Evolutionary conservation across 371 early-diverging fungal species (phyloP), one percentile per base, ranked within the genome.

Genomic region (Mortierella sp.): DNA sequence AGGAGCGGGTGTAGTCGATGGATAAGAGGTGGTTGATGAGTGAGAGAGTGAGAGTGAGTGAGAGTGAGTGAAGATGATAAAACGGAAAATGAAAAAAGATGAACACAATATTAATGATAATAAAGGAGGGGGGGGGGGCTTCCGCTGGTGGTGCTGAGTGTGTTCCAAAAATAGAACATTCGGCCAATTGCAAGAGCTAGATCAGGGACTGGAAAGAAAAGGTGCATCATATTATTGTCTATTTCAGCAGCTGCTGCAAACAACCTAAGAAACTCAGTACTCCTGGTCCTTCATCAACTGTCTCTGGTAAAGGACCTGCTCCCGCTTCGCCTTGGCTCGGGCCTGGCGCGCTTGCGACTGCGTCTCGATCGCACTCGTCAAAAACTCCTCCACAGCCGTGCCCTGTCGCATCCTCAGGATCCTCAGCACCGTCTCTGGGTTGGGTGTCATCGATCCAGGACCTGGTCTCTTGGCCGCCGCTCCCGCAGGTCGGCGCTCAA

Each of bases 351-450:
- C 83, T 71, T 80, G 72, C 24, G 82, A 76, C 71, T 82, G 87
- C 21, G 82, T 86, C 21, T 86, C 87, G 18, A 86, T 80, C 68
- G 80, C 87, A 38, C 72, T 44, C 12, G 78, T 84, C 71, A 92
- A 78, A 72, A 91, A 92, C n/a, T 88, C 88, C 3, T 89, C 84
- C 55, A 90, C 91, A 56, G 85, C 72, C 46, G 86, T 89, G 14
- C 89, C 91, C 8, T 85, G 80, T 43, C 91, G 89, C 91, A 91
- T 90, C 74, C 92, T 84, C 72, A 92, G 75, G 72, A 92, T 90
- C 75, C 92, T 88, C 70, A 92, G 60, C 21, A 92, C 88, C 24
- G 91, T 88, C 70, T 92, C 92, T 29, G 89, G 89, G 60, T 89
- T 91, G 14, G 92, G 92, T 41, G 91, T 86, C 82, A 82, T 79